A percentile compares a stretch with the other conserved stretches of the same genome.
Conservation (phyloP, 768 basidiomycete genomes). For the Lenzites betulinus region DNA sequence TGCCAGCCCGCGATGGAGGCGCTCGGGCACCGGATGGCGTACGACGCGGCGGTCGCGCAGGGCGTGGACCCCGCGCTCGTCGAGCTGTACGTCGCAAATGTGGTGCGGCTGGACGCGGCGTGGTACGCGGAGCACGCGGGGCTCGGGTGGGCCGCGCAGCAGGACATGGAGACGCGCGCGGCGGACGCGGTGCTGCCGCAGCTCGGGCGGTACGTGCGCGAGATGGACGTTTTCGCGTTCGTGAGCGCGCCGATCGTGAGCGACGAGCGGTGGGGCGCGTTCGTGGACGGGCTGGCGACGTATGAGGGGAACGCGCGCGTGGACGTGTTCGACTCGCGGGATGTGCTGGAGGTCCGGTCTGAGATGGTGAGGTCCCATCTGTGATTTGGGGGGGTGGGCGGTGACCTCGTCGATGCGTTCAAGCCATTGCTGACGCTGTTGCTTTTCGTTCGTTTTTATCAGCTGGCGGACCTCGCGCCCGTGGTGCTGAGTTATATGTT, state of each 20-base stretch:
- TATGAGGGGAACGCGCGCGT: constrained; percentile 26
- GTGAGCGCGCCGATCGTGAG: constrained; percentile 32
- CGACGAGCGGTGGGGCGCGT: constrained; percentile 31
- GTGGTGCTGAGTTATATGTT: constrained; percentile 10
- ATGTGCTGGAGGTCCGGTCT: constrained; percentile 2
- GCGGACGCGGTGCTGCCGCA: constrained; percentile 26
- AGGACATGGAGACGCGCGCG: constrained; percentile 26
- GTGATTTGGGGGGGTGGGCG: too few species aligned
- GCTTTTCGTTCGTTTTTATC: not conserved
- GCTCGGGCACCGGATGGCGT: constrained; percentile 38
- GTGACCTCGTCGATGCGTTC: too few species aligned
- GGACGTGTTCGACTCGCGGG: constrained; percentile 16
- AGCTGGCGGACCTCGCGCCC: constrained; percentile 1
- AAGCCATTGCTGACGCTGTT: too few species aligned
- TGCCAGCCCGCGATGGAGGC: constrained; percentile 27
- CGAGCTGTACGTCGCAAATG: constrained; percentile 31
- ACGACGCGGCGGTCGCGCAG: constrained; percentile 35
- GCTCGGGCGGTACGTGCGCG: constrained; percentile 21
- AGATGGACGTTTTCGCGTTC: constrained; percentile 30
- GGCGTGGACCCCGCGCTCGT: constrained; percentile 30
- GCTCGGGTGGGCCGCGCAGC: constrained; percentile 50
- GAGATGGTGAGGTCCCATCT: constrained; percentile 28
- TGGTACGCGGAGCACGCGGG: constrained; percentile 43
- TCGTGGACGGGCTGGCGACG: constrained; percentile 26
- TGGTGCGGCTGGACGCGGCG: constrained; percentile 31